Conservation (phyloP, 371 early-diverging fungal genomes). For the Nematocida displodere region DNA sequence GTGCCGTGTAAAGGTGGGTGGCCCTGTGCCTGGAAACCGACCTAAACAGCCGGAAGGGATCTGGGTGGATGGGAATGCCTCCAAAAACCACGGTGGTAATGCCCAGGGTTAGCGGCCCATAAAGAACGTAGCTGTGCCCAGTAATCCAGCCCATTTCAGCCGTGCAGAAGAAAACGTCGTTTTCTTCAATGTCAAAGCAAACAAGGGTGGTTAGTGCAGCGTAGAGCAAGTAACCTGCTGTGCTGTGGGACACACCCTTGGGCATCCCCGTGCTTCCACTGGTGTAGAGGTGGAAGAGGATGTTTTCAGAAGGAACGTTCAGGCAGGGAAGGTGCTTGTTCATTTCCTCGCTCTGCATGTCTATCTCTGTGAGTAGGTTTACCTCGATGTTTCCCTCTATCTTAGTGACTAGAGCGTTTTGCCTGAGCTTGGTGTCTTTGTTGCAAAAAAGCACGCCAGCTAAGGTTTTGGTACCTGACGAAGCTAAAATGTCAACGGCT, state of each 20-base stretch:
- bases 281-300: slow-evolving; percentile 83
- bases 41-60: slow-evolving; percentile 75
- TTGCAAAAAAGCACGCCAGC: slow-evolving; percentile 24
- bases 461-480: background rate
- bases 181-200: slow-evolving; percentile 69
- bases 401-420: slow-evolving; percentile 72
- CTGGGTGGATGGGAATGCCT: slow-evolving; percentile 75
- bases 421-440: slow-evolving; percentile 70
- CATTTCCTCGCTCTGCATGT: slow-evolving; percentile 64
- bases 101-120: slow-evolving; percentile 78
- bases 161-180: slow-evolving; percentile 71
- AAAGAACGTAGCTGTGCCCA: slow-evolving; percentile 80
- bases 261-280: slow-evolving; percentile 87
- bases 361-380: background rate
- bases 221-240: slow-evolving; percentile 84
- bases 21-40: slow-evolving; percentile 73
- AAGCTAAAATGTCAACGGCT: background rate
- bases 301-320: slow-evolving; percentile 74
- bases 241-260: slow-evolving; percentile 91
- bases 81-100: slow-evolving; percentile 79
- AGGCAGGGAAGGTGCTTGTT: slow-evolving; percentile 70
- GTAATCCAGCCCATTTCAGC: slow-evolving; percentile 74
- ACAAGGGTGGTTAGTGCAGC: slow-evolving; percentile 72
- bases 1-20: slow-evolving; percentile 93
- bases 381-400: slow-evolving; percentile 61